phyloP scores from a whole-genome alignment of 2,329 filamentous ascomycete genomes.

The Colletotrichum sp. region DNA sequence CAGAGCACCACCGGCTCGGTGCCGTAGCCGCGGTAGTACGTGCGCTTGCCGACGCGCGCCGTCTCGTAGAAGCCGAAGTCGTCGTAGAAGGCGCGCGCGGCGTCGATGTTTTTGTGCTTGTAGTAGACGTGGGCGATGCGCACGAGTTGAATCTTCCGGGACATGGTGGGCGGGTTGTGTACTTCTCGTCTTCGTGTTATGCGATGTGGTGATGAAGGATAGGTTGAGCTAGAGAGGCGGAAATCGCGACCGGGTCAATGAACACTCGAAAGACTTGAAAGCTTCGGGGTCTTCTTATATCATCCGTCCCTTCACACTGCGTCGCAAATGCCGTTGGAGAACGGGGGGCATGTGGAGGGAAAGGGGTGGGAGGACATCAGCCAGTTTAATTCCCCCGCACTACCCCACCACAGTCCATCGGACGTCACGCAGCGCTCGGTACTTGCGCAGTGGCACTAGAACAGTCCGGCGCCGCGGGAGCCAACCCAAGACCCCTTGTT shows the following conservation, averaged over 20 bases:
- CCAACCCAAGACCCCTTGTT: background rate
- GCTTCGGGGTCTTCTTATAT: background rate
- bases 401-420: constrained; percentile 20
- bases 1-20: constrained; percentile 64
- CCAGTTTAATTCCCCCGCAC: constrained; percentile 14
- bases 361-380: background rate
- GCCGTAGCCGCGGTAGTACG: constrained; percentile 68
- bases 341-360: background rate
- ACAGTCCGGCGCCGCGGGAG: background rate
- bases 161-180: constrained; percentile 2
- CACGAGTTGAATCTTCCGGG: constrained; percentile 36
- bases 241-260: background rate
- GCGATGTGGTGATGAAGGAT: background rate
- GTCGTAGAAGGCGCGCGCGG: constrained; percentile 44
- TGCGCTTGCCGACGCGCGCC: constrained; percentile 42
- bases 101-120: constrained; percentile 48
- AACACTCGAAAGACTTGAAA: accelerated
- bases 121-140: constrained; percentile 53
- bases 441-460: background rate
- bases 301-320: background rate
- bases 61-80: constrained; percentile 54
- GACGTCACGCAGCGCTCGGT: constrained; percentile 10
- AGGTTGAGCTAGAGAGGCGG: background rate
- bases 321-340: background rate
- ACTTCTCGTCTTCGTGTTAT: background rate